A percentile compares a stretch with the other conserved stretches of the same genome.
phyloP scores from a whole-genome alignment of 371 early-diverging fungal genomes.

The Mucor saturninus region DNA sequence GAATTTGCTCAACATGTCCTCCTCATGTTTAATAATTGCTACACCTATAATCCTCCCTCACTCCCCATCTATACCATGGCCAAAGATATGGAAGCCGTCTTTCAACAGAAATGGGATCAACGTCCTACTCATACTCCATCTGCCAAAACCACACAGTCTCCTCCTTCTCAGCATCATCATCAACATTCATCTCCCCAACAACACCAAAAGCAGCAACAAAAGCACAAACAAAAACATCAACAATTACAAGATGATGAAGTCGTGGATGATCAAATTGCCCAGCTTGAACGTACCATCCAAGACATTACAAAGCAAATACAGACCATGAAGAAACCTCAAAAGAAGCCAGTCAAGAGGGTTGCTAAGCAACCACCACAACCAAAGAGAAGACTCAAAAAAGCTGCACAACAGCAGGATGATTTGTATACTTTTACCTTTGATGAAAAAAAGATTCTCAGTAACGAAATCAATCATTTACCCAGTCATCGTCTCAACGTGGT shows the following conservation, averaged over 20 bases:
- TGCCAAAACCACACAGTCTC: too few species aligned
- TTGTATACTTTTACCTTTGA: slow-evolving; percentile 75
- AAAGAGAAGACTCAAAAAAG: slow-evolving; percentile 7
- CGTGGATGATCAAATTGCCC: slow-evolving; percentile 58
- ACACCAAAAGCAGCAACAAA: slow-evolving; percentile 4
- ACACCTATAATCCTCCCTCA: slow-evolving; percentile 88
- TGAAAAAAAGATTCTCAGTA: slow-evolving; percentile 60
- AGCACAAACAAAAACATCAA: slow-evolving; percentile 7
- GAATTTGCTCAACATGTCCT: slow-evolving; percentile 87
- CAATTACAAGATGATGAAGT: slow-evolving; percentile 8
- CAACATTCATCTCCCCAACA: too few species aligned
- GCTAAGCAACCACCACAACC: slow-evolving; percentile 23
- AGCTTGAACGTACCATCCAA: slow-evolving; percentile 65
- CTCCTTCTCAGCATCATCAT: too few species aligned
- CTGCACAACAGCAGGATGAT: background rate
- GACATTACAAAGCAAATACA: slow-evolving; percentile 65
- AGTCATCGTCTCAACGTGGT: slow-evolving; percentile 78
- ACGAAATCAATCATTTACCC: slow-evolving; percentile 76
- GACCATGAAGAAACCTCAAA: slow-evolving; percentile 65
- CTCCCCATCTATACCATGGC: slow-evolving; percentile 90
- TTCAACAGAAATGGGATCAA: slow-evolving; percentile 84
- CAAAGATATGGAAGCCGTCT: slow-evolving; percentile 76
- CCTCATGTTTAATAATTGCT: slow-evolving; percentile 94
- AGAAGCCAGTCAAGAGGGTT: slow-evolving; percentile 13
- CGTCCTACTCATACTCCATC: slow-evolving; percentile 16